Conservation (phyloP, 192 early-diverging fungal genomes). For the Chytriomyces sp. region DNA sequence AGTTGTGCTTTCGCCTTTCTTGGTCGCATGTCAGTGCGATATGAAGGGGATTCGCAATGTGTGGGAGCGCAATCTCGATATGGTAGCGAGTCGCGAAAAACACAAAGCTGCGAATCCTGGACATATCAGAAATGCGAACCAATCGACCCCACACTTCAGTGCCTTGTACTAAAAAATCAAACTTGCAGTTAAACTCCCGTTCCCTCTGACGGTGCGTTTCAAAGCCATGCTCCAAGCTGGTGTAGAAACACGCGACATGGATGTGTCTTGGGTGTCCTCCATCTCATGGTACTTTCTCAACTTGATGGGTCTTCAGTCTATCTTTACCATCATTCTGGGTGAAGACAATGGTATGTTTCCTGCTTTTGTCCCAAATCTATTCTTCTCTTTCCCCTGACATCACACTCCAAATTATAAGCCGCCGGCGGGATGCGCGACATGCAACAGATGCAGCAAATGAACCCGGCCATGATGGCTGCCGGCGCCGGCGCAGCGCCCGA, state of each 20-base stretch:
- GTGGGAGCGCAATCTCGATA: too few species aligned
- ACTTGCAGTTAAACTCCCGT: conserved; percentile 88
- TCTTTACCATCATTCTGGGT: conserved; percentile 91
- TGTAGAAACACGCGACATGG: conserved; percentile 95
- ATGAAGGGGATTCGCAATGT: too few species aligned
- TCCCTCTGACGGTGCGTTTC: conserved; percentile 93
- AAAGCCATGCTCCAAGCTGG: conserved; percentile 98
- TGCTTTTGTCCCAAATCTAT: neutral
- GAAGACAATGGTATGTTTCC: conserved; percentile 73
- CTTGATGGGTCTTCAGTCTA: conserved; percentile 88
- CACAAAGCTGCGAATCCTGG: too few species aligned
- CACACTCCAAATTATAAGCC: conserved; percentile 39
- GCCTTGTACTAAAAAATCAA: too few species aligned
- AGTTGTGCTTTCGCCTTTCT: conserved; percentile 27
- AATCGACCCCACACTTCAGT: too few species aligned
- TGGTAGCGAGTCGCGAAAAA: too few species aligned
- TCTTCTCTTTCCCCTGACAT: neutral
- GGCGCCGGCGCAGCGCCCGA: conserved; percentile 74
- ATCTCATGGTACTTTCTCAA: conserved; percentile 99
- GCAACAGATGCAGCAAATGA: conserved; percentile 88
- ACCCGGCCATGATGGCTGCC: conserved; percentile 60
- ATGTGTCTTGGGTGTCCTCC: conserved; percentile 95
- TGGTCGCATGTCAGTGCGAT: too few species aligned
- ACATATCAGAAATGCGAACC: too few species aligned
- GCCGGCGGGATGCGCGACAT: conserved; percentile 86